Evolutionary conservation across 345 rosid species (phyloP).

Genomic region (Ceriops tagal): DNA sequence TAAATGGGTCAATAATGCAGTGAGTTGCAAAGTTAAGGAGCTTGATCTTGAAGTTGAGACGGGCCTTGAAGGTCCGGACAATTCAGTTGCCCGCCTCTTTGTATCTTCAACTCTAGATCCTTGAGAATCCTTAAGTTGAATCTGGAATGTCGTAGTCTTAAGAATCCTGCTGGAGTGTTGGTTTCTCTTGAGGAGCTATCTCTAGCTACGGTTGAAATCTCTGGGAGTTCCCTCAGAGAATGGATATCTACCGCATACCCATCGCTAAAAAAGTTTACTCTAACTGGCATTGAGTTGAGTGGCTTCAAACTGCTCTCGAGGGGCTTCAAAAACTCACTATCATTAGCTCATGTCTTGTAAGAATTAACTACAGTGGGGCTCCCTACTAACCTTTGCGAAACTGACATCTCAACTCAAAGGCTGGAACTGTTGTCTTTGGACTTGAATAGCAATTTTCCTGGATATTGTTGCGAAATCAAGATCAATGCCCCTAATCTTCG

Average conservation of each 20-base stretch:
- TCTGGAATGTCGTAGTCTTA: neutral
- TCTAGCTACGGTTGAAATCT: neutral
- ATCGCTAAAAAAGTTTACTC: neutral
- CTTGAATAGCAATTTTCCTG: neutral
- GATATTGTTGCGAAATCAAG: neutral
- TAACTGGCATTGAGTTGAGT: neutral
- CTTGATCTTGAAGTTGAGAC: neutral
- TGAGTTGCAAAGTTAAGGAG: neutral
- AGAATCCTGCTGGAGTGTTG: neutral
- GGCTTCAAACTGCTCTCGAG: neutral
- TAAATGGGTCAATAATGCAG: conserved; percentile 1
- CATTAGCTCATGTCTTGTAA: neutral
- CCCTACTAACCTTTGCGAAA: neutral
- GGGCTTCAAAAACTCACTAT: neutral
- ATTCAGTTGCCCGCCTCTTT: neutral
- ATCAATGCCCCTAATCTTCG: conserved; percentile 6
- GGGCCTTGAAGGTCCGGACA: neutral
- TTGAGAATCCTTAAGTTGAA: neutral
- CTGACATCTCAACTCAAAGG: neutral
- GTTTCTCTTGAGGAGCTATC: conserved; percentile 6
- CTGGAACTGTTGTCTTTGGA: neutral
- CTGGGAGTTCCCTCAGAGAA: neutral
- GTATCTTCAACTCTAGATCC: neutral
- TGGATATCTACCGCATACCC: conserved; percentile 11
- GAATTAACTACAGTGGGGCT: neutral